Conservation (phyloP, 768 basidiomycete species). For the Hydnum rufescens region DNA sequence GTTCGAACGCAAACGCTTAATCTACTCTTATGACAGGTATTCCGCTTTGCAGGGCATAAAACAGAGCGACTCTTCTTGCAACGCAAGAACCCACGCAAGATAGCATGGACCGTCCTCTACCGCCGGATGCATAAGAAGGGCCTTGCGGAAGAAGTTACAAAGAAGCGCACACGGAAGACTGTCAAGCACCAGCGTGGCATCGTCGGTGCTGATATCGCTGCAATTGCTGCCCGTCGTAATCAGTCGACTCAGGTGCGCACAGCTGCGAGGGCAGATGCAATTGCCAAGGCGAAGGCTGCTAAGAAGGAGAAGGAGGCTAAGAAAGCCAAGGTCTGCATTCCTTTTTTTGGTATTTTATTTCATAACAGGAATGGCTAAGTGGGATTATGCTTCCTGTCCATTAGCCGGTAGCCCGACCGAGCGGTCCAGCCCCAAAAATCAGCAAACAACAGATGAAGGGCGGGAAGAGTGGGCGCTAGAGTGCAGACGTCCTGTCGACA, state of each 20-base stretch:
- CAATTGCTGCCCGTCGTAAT: conserved; percentile 83
- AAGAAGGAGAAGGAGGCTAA: conserved; percentile 92
- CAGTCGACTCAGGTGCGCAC: conserved; percentile 72
- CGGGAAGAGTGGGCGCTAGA: neutral
- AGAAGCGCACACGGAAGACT: conserved; percentile 92
- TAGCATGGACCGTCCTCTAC: conserved; percentile 89
- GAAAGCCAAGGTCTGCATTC: conserved; percentile 32
- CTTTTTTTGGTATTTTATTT: neutral
- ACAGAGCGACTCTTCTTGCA: conserved; percentile 92
- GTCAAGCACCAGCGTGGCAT: conserved; percentile 98
- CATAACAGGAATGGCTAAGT: neutral
- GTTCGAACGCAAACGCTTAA: neutral
- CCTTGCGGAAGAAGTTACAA: conserved; percentile 94
- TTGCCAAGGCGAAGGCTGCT: conserved; percentile 85
- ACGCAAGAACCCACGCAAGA: conserved; percentile 99
- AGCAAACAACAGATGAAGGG: conserved; percentile 90
- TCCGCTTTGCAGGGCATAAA: conserved; percentile 89
- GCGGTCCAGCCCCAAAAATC: conserved; percentile 45
- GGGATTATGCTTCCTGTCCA: neutral
- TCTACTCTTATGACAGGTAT: conserved; percentile 36
- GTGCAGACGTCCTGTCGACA: too few species aligned
- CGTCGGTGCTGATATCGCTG: conserved; percentile 82
- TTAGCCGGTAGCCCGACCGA: conserved; percentile 9
- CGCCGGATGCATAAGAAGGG: conserved; percentile 99
- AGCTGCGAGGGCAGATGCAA: conserved; percentile 66